Conservation (phyloP, 768 basidiomycete species). For the Obba rivulosa region DNA sequence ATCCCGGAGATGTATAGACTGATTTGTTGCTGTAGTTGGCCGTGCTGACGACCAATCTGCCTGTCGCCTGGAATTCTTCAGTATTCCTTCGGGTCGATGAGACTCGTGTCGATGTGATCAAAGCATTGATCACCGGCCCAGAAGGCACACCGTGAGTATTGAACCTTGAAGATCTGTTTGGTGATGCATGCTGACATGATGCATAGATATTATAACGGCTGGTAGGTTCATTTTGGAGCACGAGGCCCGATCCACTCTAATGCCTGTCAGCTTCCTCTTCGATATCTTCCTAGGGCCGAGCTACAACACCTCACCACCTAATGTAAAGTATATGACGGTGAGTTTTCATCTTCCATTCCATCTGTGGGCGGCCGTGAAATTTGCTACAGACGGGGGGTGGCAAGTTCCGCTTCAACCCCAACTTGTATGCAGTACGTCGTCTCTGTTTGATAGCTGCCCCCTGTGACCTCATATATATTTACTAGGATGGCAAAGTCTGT, state of each 20-base stretch:
- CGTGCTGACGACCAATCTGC: conserved; percentile 87
- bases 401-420: conserved; percentile 90
- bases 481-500: conserved; percentile 90
- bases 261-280: conserved; percentile 55
- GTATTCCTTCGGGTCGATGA: conserved; percentile 93
- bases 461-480: neutral
- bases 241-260: conserved; percentile 2
- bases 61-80: conserved; percentile 93
- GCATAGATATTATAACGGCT: conserved; percentile 83
- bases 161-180: neutral
- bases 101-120: conserved; percentile 85
- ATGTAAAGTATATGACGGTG: conserved; percentile 68
- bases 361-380: neutral
- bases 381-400: conserved; percentile 70
- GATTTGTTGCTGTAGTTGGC: conserved; percentile 56
- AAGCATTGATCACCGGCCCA: conserved; percentile 87
- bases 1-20: conserved; percentile 5
- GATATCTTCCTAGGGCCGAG: conserved; percentile 90
- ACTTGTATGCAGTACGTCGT: conserved; percentile 75
- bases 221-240: conserved; percentile 40
- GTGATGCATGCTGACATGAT: conserved; percentile 7
- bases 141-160: conserved; percentile 83
- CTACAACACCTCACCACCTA: conserved; percentile 85
- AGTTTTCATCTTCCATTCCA: conserved; percentile 11
- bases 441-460: neutral